Base-by-base conservation (phyloP, 129 eudicot species). In the Centaurea solstitialis region DNA sequence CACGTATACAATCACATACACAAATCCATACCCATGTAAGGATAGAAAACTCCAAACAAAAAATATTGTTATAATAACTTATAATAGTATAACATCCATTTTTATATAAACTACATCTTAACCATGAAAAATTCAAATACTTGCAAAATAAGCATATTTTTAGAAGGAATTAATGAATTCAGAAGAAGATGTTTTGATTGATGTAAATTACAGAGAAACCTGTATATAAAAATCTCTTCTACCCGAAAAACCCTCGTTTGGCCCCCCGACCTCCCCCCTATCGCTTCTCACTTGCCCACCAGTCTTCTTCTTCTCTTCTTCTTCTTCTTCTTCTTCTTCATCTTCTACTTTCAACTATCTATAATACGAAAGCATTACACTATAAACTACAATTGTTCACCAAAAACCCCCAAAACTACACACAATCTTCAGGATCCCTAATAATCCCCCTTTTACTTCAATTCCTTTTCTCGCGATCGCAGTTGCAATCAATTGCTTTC, bases 211-310 rank as follows among this genome's bases (percentile, higher is more conserved):
- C 9, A 22, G 39, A 22, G 39, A 71, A 71, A 9, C 59, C 30
- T 39, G 45, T 71, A 71, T 50, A 79, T 39, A 79, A 70, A 10
- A 72, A 72, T 57, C 40, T 4, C 9, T 12, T 61, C 64, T 80
- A 65, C 67, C 67, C 79, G 68, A 73, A 64, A 80, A 80, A 73
- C 84, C 84, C 84, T 80, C 73, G 13, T 80, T 80, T 80, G 73
- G 45, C 74, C 67, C 4, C 4, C 53, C 45, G 69, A 61, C 24
- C 79, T 64, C 73, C 79, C 73, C 68, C 67, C 68, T 64, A 62
- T 12, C 74, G 77, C 77, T 59, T 41, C 72, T 30, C 78, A 23
- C n/a, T 23, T 22, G 20, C 45, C 62, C 82, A 80, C 83, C 72
- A 30, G 7, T 72, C 33, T 30, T 72, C 35, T 11, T n/a, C n/a